Evolutionary conservation across 108 stramenopile genomes (phyloP).

Genomic region (Nitzschia putrida): DNA sequence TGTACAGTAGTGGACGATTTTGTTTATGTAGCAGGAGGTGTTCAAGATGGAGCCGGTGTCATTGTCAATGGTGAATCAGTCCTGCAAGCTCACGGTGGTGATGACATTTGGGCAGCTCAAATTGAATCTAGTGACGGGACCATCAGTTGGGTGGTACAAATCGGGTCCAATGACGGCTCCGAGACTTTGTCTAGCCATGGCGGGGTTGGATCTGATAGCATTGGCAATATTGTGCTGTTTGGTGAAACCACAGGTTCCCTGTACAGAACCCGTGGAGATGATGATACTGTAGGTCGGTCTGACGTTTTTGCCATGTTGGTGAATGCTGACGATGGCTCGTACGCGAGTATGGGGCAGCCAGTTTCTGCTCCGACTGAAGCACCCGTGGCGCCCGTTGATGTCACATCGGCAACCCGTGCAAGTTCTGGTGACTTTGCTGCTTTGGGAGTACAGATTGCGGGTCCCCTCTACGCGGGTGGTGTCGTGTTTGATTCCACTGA

Average conservation of each 20-base stretch:
- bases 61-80: constrained; percentile 2
- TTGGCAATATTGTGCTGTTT: constrained; percentile 45
- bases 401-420: background rate
- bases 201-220: constrained; percentile 28
- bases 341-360: background rate
- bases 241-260: constrained; percentile 49
- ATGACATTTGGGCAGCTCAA: constrained; percentile 41
- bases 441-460: constrained; percentile 20
- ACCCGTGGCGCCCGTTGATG: background rate
- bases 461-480: constrained; percentile 29
- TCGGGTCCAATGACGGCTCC: constrained; percentile 35
- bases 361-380: constrained; percentile 6
- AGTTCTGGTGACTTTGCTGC: background rate
- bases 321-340: constrained; percentile 1
- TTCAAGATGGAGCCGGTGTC: constrained; percentile 17
- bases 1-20: constrained; percentile 25
- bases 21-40: constrained; percentile 32
- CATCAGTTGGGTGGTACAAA: constrained; percentile 38
- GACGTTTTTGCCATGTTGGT: constrained; percentile 31
- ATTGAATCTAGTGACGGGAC: constrained; percentile 23
- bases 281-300: constrained; percentile 12
- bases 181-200: constrained; percentile 44
- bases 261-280: constrained; percentile 20
- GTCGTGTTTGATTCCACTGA: constrained; percentile 27
- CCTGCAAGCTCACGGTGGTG: constrained; percentile 18